Evolutionary conservation across 495 filamentous ascomycete genomes (phyloP).

Genomic region (Aspergillus diversus): DNA sequence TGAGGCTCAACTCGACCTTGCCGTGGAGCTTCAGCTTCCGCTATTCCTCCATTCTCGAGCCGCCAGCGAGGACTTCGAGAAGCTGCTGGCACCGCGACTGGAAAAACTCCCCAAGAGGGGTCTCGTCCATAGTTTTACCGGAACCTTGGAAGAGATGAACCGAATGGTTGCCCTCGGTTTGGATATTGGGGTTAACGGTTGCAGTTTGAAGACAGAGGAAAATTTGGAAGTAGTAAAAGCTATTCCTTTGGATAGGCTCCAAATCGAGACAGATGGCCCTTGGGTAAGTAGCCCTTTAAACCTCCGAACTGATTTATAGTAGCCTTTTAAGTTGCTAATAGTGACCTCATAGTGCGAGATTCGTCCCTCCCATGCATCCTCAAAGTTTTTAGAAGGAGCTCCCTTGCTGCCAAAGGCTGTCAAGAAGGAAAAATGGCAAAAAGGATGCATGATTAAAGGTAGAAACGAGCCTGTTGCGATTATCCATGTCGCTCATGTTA

Average conservation of each 20-base stretch:
- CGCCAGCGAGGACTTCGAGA: constrained; percentile 79
- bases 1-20: constrained; percentile 75
- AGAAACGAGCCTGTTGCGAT: constrained; percentile 90
- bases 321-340: not conserved
- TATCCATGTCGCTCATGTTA: constrained; percentile 78
- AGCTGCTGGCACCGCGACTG: constrained; percentile 56
- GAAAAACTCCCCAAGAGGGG: constrained; percentile 67
- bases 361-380: constrained; percentile 54
- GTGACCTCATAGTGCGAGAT: constrained; percentile 52
- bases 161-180: constrained; percentile 74
- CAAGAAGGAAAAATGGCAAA: constrained; percentile 92
- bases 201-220: constrained; percentile 88
- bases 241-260: constrained; percentile 72
- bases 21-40: constrained; percentile 75
- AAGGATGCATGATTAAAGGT: constrained; percentile 84
- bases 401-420: constrained; percentile 59
- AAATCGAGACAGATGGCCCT: constrained; percentile 93
- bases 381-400: constrained; percentile 51
- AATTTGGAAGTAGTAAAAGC: constrained; percentile 80
- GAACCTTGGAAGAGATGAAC: constrained; percentile 79
- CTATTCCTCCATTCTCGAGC: constrained; percentile 91
- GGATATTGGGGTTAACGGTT: constrained; percentile 88
- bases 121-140: constrained; percentile 90
- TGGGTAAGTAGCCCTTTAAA: constrained; percentile 57
- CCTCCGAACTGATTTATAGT: not conserved